A percentile compares a stretch with the other conserved stretches of the same genome.
Evolutionary conservation across 129 eudicot species (phyloP).

Genomic region (Artemisia annua): DNA sequence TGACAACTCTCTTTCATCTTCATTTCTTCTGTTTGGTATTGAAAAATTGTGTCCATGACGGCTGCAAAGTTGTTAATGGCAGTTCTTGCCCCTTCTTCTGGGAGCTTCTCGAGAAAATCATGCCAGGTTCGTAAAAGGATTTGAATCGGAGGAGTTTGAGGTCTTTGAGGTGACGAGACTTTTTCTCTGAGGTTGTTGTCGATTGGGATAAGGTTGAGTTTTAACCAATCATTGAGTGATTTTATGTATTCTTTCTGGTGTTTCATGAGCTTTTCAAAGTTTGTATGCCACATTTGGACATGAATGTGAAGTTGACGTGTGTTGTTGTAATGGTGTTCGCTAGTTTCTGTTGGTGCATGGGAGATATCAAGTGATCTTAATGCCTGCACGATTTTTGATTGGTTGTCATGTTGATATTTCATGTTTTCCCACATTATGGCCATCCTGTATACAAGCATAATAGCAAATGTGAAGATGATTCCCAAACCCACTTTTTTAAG

Average conservation of each 20-base stretch:
- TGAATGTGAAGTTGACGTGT: conserved; percentile 66
- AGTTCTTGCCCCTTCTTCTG: conserved; percentile 80
- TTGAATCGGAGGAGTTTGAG: conserved; percentile 70
- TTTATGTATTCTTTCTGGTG: conserved; percentile 75
- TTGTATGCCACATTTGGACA: conserved; percentile 72
- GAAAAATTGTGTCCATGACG: conserved; percentile 62
- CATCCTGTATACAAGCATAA: conserved; percentile 59
- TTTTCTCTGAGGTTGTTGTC: conserved; percentile 85
- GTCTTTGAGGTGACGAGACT: conserved; percentile 82
- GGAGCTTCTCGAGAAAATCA: conserved; percentile 84
- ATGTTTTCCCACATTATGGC: conserved; percentile 85
- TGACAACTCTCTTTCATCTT: conserved; percentile 63
- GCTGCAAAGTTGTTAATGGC: conserved; percentile 77
- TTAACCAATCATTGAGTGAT: conserved; percentile 67
- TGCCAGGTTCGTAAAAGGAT: conserved; percentile 71
- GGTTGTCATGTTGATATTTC: conserved; percentile 54
- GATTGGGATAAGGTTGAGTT: conserved; percentile 82
- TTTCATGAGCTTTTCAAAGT: conserved; percentile 66
- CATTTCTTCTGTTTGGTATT: conserved; percentile 78
- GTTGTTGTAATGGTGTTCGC: conserved; percentile 67
- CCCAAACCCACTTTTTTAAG: neutral
- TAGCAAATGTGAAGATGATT: neutral
- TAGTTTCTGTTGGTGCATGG: conserved; percentile 71
- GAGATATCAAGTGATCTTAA: conserved; percentile 54
- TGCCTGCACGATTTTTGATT: conserved; percentile 54